A percentile compares a stretch with the other conserved stretches of the same genome.
phyloP scores from a whole-genome alignment of 2,329 filamentous ascomycete species.

The Neodidymelliopsis sp. region DNA sequence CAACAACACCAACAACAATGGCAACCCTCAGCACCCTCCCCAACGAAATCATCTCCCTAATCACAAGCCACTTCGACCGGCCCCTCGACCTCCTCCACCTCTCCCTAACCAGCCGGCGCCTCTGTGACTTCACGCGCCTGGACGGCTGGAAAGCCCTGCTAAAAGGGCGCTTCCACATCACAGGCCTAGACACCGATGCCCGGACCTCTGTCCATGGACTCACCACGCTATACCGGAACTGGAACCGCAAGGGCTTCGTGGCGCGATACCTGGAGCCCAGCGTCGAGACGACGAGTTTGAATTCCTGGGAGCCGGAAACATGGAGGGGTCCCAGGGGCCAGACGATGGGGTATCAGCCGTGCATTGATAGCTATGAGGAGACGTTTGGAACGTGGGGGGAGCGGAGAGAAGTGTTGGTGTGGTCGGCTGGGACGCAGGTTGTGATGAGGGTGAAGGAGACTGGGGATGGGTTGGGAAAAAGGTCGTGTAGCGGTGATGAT shows the following conservation, averaged over 20 bases:
- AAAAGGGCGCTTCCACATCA: slow-evolving; percentile 39
- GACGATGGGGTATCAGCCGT: slow-evolving; percentile 67
- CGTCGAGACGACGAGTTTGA: slow-evolving; percentile 46
- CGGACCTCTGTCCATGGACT: slow-evolving; percentile 59
- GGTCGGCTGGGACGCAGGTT: slow-evolving; percentile 67
- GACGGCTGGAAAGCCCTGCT: slow-evolving; percentile 47
- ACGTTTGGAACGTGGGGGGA: slow-evolving; percentile 50
- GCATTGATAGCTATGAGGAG: slow-evolving; percentile 65
- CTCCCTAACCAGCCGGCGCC: slow-evolving; percentile 30
- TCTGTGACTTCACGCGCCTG: slow-evolving; percentile 36
- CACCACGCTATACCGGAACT: slow-evolving; percentile 64
- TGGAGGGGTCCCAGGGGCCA: slow-evolving; percentile 55
- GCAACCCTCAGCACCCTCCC: slow-evolving; percentile 37
- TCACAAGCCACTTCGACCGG: slow-evolving; percentile 39
- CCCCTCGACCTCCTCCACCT: slow-evolving; percentile 37
- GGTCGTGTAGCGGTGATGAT: slow-evolving; percentile 17
- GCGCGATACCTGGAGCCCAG: slow-evolving; percentile 60
- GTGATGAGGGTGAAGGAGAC: slow-evolving; percentile 59
- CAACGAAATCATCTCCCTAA: slow-evolving; percentile 44
- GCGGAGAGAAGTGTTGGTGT: slow-evolving; percentile 64
- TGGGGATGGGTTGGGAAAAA: too few species aligned
- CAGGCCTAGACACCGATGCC: slow-evolving; percentile 36
- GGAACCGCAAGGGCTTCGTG: slow-evolving; percentile 64
- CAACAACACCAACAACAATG: slow-evolving; percentile 18
- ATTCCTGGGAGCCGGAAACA: slow-evolving; percentile 42